Percentiles rank a stretch among this genome's conserved stretches.
phyloP scores from a whole-genome alignment of 768 basidiomycete species.

The Suillus occidentalis region DNA sequence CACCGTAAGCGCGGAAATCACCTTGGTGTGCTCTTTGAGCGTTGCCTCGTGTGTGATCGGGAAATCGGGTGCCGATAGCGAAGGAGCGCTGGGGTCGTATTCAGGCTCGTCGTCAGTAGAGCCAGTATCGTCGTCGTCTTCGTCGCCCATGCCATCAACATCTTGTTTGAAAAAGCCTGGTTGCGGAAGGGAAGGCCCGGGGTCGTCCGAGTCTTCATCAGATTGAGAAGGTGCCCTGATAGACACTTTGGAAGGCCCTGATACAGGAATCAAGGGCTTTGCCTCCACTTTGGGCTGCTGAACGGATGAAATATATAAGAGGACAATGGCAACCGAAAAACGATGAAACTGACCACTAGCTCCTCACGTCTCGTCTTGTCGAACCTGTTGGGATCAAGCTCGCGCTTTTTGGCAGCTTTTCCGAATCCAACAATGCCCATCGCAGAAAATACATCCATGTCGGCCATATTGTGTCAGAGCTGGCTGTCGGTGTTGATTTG shows the following conservation, averaged over 20 bases:
- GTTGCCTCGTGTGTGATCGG: constrained; percentile 89
- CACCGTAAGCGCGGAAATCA: constrained; percentile 87
- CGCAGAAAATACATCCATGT: constrained; percentile 71
- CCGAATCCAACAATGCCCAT: constrained; percentile 89
- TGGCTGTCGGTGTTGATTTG: constrained; percentile 6
- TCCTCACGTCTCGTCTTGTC: constrained; percentile 70
- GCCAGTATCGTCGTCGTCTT: constrained; percentile 20
- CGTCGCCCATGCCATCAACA: constrained; percentile 26
- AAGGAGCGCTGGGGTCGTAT: constrained; percentile 48
- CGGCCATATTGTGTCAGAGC: constrained; percentile 41
- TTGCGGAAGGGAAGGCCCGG: constrained; percentile 7
- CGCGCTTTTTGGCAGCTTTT: constrained; percentile 63
- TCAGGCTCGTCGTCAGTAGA: constrained; percentile 46
- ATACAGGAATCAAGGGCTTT: constrained; percentile 8
- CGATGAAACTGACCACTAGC: constrained; percentile 22
- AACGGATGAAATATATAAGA: constrained; percentile 16
- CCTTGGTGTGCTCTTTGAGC: constrained; percentile 95
- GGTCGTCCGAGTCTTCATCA: constrained; percentile 25
- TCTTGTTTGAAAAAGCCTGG: constrained; percentile 12
- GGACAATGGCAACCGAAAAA: constrained; percentile 7
- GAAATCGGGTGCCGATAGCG: constrained; percentile 53
- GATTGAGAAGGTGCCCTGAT: constrained; percentile 20
- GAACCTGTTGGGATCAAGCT: constrained; percentile 74
- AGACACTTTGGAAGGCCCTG: constrained; percentile 17
- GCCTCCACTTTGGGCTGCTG: neutral